These are phyloP conservation scores for Penicillium herquei DNA, from an alignment of 495 filamentous ascomycete species.

Conservation along the genomic window DNA sequence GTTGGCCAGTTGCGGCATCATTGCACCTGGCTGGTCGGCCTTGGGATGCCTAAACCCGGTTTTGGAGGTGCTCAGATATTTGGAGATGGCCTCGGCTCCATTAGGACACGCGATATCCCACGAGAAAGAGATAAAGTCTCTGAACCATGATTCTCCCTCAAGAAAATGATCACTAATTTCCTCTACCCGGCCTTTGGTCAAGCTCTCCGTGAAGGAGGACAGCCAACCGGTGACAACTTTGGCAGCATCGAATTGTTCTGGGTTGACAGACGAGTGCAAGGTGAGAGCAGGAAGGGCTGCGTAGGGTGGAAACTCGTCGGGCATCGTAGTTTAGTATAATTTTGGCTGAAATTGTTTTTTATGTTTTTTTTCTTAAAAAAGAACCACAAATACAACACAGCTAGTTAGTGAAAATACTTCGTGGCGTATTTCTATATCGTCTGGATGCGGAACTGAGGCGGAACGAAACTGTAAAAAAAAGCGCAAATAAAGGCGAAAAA, in stretches of 20 bases:
- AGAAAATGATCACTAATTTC: conserved; percentile 1
- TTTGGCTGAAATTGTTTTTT: not conserved
- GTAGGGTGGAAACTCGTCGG: conserved; percentile 1
- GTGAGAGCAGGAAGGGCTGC: conserved; percentile 1
- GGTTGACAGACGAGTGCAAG: not conserved
- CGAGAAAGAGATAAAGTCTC: conserved; percentile 3
- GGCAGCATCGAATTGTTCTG: not conserved
- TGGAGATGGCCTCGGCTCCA: conserved; percentile 1
- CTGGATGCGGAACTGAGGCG: not conserved
- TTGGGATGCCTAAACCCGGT: not conserved
- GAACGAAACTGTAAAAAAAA: not conserved
- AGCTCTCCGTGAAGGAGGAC: not conserved
- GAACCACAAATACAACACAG: not conserved
- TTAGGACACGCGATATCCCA: conserved; percentile 7
- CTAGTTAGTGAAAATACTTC: not conserved
- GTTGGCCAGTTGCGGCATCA: not conserved
- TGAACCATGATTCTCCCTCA: conserved; percentile 3
- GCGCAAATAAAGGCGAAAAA: not conserved
- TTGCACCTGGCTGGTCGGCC: not conserved
- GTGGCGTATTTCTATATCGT: not conserved
- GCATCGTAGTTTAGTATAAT: not conserved
- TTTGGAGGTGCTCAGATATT: conserved; percentile 1
- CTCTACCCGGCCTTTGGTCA: not conserved
- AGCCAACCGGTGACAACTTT: conserved; percentile 1
- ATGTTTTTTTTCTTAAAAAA: not conserved